These are phyloP conservation scores for Kodamaea derodonti DNA, from an alignment of 1,139 yeast genomes.

Conservation along the genomic window DNA sequence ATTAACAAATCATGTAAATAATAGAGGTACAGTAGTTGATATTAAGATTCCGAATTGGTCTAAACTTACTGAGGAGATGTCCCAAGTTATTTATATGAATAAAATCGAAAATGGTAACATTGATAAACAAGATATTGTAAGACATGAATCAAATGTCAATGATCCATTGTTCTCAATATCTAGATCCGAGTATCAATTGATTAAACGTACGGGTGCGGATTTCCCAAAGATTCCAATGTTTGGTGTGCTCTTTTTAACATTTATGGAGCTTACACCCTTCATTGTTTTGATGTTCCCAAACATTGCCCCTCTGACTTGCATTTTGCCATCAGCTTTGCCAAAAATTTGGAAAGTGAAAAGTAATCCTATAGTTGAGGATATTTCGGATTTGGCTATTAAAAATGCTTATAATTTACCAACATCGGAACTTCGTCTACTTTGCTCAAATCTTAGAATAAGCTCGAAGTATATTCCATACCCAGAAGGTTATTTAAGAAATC, in stretches of 20 bases:
- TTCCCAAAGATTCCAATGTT: conserved; percentile 60
- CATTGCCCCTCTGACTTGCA: conserved; percentile 67
- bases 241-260: conserved; percentile 51
- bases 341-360: conserved; percentile 26
- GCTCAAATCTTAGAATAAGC: conserved; percentile 34
- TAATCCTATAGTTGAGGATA: conserved; percentile 2
- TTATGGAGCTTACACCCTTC: conserved; percentile 63
- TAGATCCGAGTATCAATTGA: conserved; percentile 50
- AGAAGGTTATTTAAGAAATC: conserved; percentile 31
- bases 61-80: conserved; percentile 31
- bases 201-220: conserved; percentile 58
- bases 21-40: conserved; percentile 22
- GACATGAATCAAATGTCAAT: conserved; percentile 12
- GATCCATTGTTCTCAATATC: conserved; percentile 33
- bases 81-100: conserved; percentile 32
- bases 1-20: conserved; percentile 22
- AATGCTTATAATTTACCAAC: conserved; percentile 44
- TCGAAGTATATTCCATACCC: conserved; percentile 46
- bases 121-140: conserved; percentile 16
- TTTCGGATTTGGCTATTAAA: conserved; percentile 16
- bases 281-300: conserved; percentile 58
- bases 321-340: conserved; percentile 49
- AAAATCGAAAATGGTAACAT: conserved; percentile 23
- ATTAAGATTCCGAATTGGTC: conserved; percentile 24
- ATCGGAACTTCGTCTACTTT: conserved; percentile 31